These are phyloP conservation scores for Scleromitrula shiraiana DNA, from an alignment of 2,329 filamentous ascomycete genomes.

Conservation along the genomic window DNA sequence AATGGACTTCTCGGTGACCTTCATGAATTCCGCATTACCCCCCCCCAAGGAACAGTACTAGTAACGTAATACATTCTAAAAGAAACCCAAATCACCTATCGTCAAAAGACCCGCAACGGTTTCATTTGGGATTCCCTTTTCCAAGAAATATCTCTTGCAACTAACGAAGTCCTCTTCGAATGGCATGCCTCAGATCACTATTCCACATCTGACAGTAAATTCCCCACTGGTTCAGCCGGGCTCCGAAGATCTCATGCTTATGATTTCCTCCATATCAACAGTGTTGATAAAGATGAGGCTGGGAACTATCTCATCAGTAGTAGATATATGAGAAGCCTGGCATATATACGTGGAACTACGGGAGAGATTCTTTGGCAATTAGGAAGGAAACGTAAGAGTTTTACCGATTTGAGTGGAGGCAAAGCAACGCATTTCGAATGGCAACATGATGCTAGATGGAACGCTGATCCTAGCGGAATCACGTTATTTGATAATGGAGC, in stretches of 20 bases:
- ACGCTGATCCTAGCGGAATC: constrained; percentile 9
- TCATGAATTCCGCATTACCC: constrained; percentile 38
- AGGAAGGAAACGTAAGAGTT: constrained; percentile 36
- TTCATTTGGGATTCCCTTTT: neutral
- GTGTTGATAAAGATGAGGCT: constrained; percentile 31
- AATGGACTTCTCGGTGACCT: constrained; percentile 40
- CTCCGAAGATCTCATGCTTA: constrained; percentile 19
- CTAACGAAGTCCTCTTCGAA: neutral
- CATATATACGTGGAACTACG: constrained; percentile 35
- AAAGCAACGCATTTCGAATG: constrained; percentile 39
- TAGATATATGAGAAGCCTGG: constrained; percentile 34
- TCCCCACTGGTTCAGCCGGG: neutral
- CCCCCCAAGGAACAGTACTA: constrained; percentile 34
- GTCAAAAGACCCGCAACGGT: neutral
- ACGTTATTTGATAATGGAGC: constrained; percentile 15
- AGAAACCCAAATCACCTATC: constrained; percentile 30
- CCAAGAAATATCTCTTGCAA: neutral
- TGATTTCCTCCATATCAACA: constrained; percentile 29
- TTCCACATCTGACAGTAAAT: neutral
- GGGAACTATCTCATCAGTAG: constrained; percentile 41
- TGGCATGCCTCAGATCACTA: neutral
- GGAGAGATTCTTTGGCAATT: constrained; percentile 40
- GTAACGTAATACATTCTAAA: constrained; percentile 35
- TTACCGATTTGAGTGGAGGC: constrained; percentile 26
- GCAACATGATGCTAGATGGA: constrained; percentile 40